Conservation (phyloP, 2,329 filamentous ascomycete species). For the Pseudogymnoascus sp. region DNA sequence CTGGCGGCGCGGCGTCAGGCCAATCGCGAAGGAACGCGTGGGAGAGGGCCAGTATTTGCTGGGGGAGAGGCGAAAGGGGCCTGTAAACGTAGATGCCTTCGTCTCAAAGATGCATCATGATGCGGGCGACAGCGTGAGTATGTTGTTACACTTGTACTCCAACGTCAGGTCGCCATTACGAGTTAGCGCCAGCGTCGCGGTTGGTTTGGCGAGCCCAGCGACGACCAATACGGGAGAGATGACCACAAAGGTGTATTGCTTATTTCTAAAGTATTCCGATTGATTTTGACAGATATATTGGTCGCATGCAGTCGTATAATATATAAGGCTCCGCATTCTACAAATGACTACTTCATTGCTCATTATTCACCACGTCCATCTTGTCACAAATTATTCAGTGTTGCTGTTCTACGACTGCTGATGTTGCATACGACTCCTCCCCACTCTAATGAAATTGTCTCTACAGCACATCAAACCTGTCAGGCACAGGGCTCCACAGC, state of each 20-base stretch:
- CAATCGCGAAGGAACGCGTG: conserved; percentile 22
- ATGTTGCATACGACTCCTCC: neutral
- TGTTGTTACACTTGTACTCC: conserved; percentile 6
- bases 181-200: conserved; percentile 8
- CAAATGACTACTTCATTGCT: conserved; percentile 1
- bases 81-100: conserved; percentile 16
- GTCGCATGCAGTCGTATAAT: neutral
- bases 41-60: conserved; percentile 18
- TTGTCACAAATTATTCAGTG: neutral
- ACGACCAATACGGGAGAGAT: neutral
- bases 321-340: neutral
- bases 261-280: neutral
- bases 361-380: neutral
- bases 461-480: neutral
- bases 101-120: conserved; percentile 26
- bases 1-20: conserved; percentile 12
- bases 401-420: neutral
- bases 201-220: conserved; percentile 5
- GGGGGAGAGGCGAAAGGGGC: conserved; percentile 24
- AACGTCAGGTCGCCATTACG: conserved; percentile 9
- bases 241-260: neutral
- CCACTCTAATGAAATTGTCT: conserved; percentile 2
- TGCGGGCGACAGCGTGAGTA: conserved; percentile 3
- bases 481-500: conserved; percentile 2
- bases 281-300: neutral